Evolutionary conservation across 208 protist species (phyloP).

Genomic region (Angomonas deanei): DNA sequence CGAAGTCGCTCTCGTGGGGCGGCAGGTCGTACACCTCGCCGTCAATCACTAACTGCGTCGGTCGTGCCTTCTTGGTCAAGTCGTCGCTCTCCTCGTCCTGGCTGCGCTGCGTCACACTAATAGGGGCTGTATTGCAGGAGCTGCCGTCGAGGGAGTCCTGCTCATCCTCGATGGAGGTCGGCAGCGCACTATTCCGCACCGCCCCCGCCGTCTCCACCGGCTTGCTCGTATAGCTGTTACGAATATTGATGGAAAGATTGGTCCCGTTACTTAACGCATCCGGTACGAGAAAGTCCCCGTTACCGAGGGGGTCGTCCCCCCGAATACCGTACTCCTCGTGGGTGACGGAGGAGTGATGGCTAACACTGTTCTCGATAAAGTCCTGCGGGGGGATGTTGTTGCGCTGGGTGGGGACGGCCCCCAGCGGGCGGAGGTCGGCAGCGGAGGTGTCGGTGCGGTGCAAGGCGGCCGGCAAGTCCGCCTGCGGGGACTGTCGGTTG

Average conservation of each 20-base stretch:
- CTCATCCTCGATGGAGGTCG: background rate
- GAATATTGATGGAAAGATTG: no score
- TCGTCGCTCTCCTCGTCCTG: conserved; percentile 26
- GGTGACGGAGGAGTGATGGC: conserved; percentile 2
- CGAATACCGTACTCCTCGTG: background rate
- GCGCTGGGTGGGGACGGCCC: background rate
- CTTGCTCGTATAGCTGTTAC: background rate
- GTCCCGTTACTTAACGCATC: no score
- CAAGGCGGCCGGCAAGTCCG: background rate
- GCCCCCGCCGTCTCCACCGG: no score
- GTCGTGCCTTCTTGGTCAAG: conserved; percentile 26
- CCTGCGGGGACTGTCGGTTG: background rate
- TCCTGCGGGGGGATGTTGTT: background rate
- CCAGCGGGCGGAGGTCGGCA: background rate
- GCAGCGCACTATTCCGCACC: no score
- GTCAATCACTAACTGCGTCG: conserved; percentile 22
- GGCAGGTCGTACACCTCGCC: conserved; percentile 22
- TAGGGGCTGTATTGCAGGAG: conserved; percentile 32
- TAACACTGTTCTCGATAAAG: conserved; percentile 3
- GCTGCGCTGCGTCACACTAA: conserved; percentile 33
- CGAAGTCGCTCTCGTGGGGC: conserved; percentile 1
- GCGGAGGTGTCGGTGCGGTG: background rate
- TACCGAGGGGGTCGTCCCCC: no score
- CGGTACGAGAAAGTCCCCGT: no score
- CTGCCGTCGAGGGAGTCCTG: conserved; percentile 5